Base-by-base conservation (phyloP, 73 alveolate genomes). In the Paramecium sexaurelia region DNA sequence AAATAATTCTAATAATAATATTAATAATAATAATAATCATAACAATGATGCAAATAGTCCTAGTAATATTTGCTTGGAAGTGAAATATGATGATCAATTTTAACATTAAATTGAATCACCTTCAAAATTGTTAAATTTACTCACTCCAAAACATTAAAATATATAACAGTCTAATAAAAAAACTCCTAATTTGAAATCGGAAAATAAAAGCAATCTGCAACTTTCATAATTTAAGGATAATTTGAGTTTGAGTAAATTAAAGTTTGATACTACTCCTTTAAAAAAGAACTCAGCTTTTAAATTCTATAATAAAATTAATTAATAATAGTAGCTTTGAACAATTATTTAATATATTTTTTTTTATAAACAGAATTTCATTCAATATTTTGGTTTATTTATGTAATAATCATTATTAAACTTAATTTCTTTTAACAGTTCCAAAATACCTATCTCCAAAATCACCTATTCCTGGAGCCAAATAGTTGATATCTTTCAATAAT, bases 361-460 rank as follows among this genome's bases (percentile, higher is more conserved):
- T 51, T 51, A 51, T 51, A 3, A 51, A 51, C 27, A 51, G 67
- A 51, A 51, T 51, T 51, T 17, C 67, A 51, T 51, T 15, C 15
- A 51, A 6, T 45, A 45, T 11, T 17, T 51, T 51, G 13, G 15
- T 15, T 10, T 51, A 5, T 15, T 6, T 51, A 17, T 51, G 6
- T 51, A 51, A 17, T 51, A 51, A 17, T 51, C 67, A 51, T 51
- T 51, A 51, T 51, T 51, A n/a, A 51, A 13, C 29, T 7, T 51
- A 1, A 51, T n/a, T 51, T 51, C 15, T n/a, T 66, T 66, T 71
- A 5, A 71, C 56, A 71, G 94, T 88, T 5, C 96, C 96, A 94
- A 96, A 96, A 92, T 94, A 95, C 69, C 98, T 94, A 92, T 96
- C 99, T 24, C 99, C 98, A 73, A 96, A 95, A 92, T 96, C 99